Percentiles rank a stretch among this genome's conserved stretches.
Conservation (phyloP, 192 early-diverging fungal species). For the Mortierella antarctica region DNA sequence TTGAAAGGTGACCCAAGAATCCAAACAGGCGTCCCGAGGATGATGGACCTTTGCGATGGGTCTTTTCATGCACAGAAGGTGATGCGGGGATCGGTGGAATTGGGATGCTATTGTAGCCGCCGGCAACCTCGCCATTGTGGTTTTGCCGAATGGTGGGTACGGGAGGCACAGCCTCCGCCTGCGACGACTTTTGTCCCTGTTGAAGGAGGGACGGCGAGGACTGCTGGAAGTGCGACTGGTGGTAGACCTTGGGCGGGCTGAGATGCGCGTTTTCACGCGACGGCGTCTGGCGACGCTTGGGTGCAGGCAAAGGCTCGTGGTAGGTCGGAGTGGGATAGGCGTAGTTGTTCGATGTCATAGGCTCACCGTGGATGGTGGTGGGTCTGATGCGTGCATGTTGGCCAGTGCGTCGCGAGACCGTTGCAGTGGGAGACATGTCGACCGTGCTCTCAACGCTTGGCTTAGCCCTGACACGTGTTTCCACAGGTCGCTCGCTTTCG, state of each 20-base stretch:
- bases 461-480: slow-evolving; percentile 8
- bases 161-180: slow-evolving; percentile 23
- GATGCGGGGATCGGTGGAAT: slow-evolving; percentile 25
- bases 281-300: slow-evolving; percentile 23
- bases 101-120: slow-evolving; percentile 1
- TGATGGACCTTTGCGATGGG: slow-evolving; percentile 39
- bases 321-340: slow-evolving; percentile 16
- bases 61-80: slow-evolving; percentile 3
- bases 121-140: neutral
- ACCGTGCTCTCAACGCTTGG: slow-evolving; percentile 30
- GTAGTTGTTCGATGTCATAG: slow-evolving; percentile 38
- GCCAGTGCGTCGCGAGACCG: slow-evolving; percentile 36
- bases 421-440: slow-evolving; percentile 39
- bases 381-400: slow-evolving; percentile 37
- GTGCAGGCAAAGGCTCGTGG: slow-evolving; percentile 33
- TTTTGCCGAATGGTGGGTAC: slow-evolving; percentile 24
- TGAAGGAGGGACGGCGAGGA: slow-evolving; percentile 40
- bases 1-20: slow-evolving; percentile 46
- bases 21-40: slow-evolving; percentile 46
- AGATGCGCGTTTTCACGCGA: slow-evolving; percentile 31
- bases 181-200: slow-evolving; percentile 4
- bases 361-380: slow-evolving; percentile 51
- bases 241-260: slow-evolving; percentile 27
- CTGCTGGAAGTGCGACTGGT: slow-evolving; percentile 39
- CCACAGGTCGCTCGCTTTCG: slow-evolving; percentile 3